Base-by-base conservation (phyloP, 257 asterid genomes). In the Solanum boliviense region DNA sequence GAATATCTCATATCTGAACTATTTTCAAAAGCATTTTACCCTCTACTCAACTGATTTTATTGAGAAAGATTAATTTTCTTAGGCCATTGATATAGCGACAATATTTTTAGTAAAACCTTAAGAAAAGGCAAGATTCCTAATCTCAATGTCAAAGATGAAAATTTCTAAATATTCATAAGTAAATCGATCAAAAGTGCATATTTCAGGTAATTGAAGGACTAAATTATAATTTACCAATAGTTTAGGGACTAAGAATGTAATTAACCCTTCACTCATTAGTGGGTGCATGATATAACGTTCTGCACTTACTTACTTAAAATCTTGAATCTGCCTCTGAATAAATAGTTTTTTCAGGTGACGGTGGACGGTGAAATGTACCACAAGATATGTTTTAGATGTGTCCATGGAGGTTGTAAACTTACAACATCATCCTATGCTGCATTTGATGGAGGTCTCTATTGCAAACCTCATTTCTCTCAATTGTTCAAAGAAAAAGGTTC, bases 401-500 rank as follows among this genome's bases (percentile, higher is more conserved):
- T 95, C n/a, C 98, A 95, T 88, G 98, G 98, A 38, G 96, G 95
- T 0, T 95, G 98, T 88, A 86, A 89, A 72, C 92, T 96, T 9
- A 95, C 95, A 35, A 93, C 97, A 71, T 96, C 98, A 58, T 91
- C 94, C 1, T 95, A 93, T 84, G 98, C 98, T 38, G 95, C 98
- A 21, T 86, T 96, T 88, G 98, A 95, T 88, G 98, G 98, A 27
- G 86, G 89, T 18, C 93, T 96, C 27, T 95, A 96, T 76, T 96
- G 98, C 96, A 96, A 96, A 88, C 94, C 94, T 16, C 98, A 96
- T 21, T 95, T 96, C 88, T 92, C 96, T 58, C 98, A 96, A 48
- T 91, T 96, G 82, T 96, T 96, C 87, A 95, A 92, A 91, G 95
- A 95, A 89, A 95, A 93, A 86, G 98, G 98, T 4, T 92, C 93